Percentiles rank a stretch among this genome's conserved stretches.
Evolutionary conservation across 352 stramenopile species (phyloP).

Genomic region (Phytopythium ostracodes): DNA sequence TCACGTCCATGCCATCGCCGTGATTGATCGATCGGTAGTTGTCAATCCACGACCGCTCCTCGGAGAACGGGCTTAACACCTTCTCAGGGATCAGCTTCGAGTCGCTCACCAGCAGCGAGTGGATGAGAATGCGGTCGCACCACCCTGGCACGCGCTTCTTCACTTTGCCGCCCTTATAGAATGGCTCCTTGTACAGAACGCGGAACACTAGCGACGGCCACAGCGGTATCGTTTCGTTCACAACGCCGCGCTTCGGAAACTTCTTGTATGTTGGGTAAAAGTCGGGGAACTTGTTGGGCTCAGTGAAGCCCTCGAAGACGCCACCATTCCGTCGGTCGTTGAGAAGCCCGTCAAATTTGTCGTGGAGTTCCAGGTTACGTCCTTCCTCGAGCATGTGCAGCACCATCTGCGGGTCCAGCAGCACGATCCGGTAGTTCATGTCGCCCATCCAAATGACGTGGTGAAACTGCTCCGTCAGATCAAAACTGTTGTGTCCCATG

Average conservation of each 20-base stretch:
- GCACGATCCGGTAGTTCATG: conserved; percentile 85
- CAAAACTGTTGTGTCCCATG: conserved; percentile 78
- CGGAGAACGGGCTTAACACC: conserved; percentile 50
- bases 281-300: conserved; percentile 80
- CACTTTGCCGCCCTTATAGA: conserved; percentile 88
- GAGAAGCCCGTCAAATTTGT: conserved; percentile 82
- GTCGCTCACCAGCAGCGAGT: conserved; percentile 75
- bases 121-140: conserved; percentile 84
- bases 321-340: conserved; percentile 70
- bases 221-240: conserved; percentile 55
- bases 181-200: conserved; percentile 85
- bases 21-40: conserved; percentile 85
- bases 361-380: conserved; percentile 70
- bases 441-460: conserved; percentile 90
- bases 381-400: conserved; percentile 78
- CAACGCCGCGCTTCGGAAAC: conserved; percentile 59
- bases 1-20: conserved; percentile 77
- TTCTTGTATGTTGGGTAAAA: conserved; percentile 92
- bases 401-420: conserved; percentile 67
- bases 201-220: conserved; percentile 79
- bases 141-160: conserved; percentile 86
- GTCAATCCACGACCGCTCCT: conserved; percentile 44
- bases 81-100: conserved; percentile 80
- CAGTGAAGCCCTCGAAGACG: conserved; percentile 79
- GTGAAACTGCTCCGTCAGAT: conserved; percentile 86